phyloP scores from a whole-genome alignment of 805 yeast species.

The Lipomyces sp. region DNA sequence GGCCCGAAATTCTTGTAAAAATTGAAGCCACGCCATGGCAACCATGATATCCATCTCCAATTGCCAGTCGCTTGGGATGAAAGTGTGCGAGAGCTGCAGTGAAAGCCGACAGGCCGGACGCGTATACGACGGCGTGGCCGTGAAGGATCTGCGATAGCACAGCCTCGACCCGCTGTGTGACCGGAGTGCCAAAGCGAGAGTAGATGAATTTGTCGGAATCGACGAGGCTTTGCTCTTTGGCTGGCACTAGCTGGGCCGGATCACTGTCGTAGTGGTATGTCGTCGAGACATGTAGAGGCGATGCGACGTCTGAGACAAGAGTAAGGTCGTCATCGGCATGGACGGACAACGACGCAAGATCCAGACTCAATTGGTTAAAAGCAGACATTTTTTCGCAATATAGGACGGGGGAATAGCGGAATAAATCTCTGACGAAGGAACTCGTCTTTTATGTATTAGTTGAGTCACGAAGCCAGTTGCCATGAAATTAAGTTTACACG shows the following conservation, averaged over 20 bases:
- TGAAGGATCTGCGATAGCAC: constrained; percentile 58
- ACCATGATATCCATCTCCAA: constrained; percentile 85
- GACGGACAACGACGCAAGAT: constrained; percentile 39
- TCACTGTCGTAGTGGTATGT: constrained; percentile 66
- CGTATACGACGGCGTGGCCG: constrained; percentile 65
- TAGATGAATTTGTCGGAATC: constrained; percentile 48
- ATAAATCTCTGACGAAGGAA: no score
- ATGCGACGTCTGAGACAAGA: constrained; percentile 44
- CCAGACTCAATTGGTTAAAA: background rate
- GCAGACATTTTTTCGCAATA: no score
- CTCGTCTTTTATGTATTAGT: no score
- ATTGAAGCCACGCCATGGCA: constrained; percentile 67
- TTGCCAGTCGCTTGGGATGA: constrained; percentile 70
- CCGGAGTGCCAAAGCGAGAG: constrained; percentile 75
- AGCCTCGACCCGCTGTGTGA: constrained; percentile 62
- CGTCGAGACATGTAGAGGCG: constrained; percentile 80
- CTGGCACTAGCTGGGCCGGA: constrained; percentile 53
- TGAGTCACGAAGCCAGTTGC: no score
- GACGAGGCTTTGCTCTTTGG: constrained; percentile 27
- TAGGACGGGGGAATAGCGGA: no score
- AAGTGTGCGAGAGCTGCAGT: constrained; percentile 65
- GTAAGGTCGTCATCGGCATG: constrained; percentile 65
- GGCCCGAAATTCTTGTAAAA: constrained; percentile 57
- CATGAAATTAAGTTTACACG: no score
- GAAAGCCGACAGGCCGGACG: constrained; percentile 79